Evolutionary conservation across 495 filamentous ascomycete genomes (phyloP), one percentile per base, ranked within the genome.

Genomic region (Aspergillus mulundensis): DNA sequence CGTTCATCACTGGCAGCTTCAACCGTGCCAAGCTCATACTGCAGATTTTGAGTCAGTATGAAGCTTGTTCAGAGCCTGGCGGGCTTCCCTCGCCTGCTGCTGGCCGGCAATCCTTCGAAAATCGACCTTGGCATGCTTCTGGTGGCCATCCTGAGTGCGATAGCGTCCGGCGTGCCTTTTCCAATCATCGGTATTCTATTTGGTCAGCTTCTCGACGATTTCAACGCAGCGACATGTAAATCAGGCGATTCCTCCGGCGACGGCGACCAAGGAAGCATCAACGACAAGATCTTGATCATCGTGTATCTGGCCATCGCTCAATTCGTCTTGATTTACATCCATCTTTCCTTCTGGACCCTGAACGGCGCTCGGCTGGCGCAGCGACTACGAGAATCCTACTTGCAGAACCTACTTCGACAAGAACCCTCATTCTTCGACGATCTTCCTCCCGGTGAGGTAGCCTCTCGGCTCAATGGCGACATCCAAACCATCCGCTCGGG

Each of bases 151-250:
- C 28, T 83, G 10, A 67, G 72, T 40, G 76, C 85, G 28, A 77
- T 84, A 23, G 84, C 76, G 11, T 80, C 86, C 11, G 85, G 85
- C 50, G 81, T 86, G 1, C 86, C 85, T 12, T 87, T 88, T 49
- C 85, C 85, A 14, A 68, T 88, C 21, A 82, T 88, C 36, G 84
- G 81, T 20, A 83, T 89, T 54, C 64, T 88, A 30, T 89, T 88
- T 58, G 85, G 85, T 51, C 69, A 86, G 67, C 74, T 89, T 6
- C 74, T 89, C 54, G 81, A 89, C 69, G 76, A 83, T 60, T 76
- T 89, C 57, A 87, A 88, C 65, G 70, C 71, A 4, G 77, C 75
- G n/a, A 77, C 81, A 15, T 87, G 84, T 60, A 23, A 44, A 25
- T 51, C 49, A 12, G 30, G 16, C 18, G 58, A 54, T 24, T 58